These are phyloP conservation scores for Aureobasidium subglaciale DNA, from an alignment of 2,329 filamentous ascomycete genomes.

Conservation along the genomic window DNA sequence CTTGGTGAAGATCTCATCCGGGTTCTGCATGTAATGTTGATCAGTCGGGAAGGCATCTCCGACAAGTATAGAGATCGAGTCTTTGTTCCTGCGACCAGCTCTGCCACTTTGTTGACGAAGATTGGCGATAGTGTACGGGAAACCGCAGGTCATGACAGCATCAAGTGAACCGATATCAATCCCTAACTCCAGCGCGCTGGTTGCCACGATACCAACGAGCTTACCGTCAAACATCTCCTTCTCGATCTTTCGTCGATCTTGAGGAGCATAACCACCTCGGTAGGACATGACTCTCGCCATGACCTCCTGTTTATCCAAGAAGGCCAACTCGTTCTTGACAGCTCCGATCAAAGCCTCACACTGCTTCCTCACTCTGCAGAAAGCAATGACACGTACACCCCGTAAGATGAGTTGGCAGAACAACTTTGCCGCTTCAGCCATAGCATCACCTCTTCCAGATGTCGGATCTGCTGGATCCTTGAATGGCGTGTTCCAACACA, in stretches of 20 bases:
- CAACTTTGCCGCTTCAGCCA: constrained; percentile 78
- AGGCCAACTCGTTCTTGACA: constrained; percentile 68
- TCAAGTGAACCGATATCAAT: constrained; percentile 94
- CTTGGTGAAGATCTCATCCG: constrained; percentile 85
- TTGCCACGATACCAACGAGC: constrained; percentile 86
- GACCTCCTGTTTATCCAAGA: constrained; percentile 67
- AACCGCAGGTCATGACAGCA: constrained; percentile 87
- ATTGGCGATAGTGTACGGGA: constrained; percentile 93
- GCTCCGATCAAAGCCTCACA: constrained; percentile 79
- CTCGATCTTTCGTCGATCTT: constrained; percentile 83
- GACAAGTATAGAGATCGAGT: constrained; percentile 82
- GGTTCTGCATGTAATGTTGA: constrained; percentile 95
- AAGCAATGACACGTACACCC: constrained; percentile 86
- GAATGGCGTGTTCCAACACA: constrained; percentile 97
- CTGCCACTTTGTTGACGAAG: constrained; percentile 89
- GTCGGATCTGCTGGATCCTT: constrained; percentile 82
- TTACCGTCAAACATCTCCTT: constrained; percentile 96
- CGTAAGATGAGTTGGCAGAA: constrained; percentile 86
- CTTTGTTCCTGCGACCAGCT: constrained; percentile 84
- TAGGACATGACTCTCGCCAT: constrained; percentile 86
- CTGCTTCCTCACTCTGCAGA: constrained; percentile 79
- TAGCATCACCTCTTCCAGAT: constrained; percentile 75
- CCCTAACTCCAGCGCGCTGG: constrained; percentile 84
- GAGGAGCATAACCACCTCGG: constrained; percentile 85
- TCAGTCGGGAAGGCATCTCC: constrained; percentile 87